phyloP scores from a whole-genome alignment of 768 basidiomycete genomes.

The Xerocomus potaroensis region DNA sequence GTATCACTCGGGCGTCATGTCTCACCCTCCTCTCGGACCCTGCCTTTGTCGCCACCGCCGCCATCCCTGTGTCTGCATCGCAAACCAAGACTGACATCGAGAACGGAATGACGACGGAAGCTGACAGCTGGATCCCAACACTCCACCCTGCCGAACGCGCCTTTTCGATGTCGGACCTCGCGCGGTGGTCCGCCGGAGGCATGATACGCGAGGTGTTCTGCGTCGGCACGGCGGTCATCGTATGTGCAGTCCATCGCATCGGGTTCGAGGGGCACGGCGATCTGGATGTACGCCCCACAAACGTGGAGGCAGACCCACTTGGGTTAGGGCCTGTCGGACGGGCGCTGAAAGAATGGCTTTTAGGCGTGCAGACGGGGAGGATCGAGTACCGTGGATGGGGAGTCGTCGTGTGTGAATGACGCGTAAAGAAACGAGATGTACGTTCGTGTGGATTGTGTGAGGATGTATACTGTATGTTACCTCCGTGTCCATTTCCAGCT shows the following conservation, averaged over 20 bases:
- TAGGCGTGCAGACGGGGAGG: conserved; percentile 72
- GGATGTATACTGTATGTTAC: too few species aligned
- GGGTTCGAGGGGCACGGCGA: conserved; percentile 65
- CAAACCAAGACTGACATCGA: too few species aligned
- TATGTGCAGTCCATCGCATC: conserved; percentile 67
- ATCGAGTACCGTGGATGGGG: conserved; percentile 63
- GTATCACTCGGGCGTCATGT: conserved; percentile 86
- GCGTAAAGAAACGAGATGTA: too few species aligned
- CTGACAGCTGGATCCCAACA: too few species aligned
- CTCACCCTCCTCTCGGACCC: conserved; percentile 68
- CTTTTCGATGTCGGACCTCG: conserved; percentile 61
- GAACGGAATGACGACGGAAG: too few species aligned
- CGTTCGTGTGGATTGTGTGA: too few species aligned
- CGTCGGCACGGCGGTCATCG: conserved; percentile 79
- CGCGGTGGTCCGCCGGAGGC: conserved; percentile 49
- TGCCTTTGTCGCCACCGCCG: conserved; percentile 30
- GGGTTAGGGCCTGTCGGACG: conserved; percentile 57
- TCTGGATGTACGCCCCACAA: conserved; percentile 52
- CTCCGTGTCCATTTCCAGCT: too few species aligned
- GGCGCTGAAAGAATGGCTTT: conserved; percentile 66
- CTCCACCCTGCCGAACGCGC: conserved; percentile 53
- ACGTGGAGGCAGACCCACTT: conserved; percentile 34
- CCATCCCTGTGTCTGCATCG: too few species aligned
- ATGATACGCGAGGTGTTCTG: conserved; percentile 79
- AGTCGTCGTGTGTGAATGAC: conserved; percentile 33